A percentile compares a stretch with the other conserved stretches of the same genome.
Conservation (phyloP, 495 filamentous ascomycete species). For the Penicillium macrosclerotiorum region DNA sequence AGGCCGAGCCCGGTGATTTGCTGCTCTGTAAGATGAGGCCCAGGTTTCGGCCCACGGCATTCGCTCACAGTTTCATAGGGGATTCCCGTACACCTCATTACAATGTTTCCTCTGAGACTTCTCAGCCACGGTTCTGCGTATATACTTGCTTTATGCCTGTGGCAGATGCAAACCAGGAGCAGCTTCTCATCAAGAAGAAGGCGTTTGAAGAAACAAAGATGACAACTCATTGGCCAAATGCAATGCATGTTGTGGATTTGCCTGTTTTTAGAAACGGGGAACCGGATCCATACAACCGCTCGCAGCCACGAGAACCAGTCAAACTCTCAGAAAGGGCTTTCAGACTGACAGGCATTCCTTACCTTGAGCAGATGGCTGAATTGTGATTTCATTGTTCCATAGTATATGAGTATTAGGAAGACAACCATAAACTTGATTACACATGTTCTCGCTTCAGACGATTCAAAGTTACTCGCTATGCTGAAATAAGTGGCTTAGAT, state of each 20-base stretch:
- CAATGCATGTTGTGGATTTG: conserved; percentile 15
- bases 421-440: too few species aligned
- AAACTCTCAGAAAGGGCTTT: conserved; percentile 23
- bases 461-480: conserved; percentile 6
- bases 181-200: conserved; percentile 23
- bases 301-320: conserved; percentile 10
- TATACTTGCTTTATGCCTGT: conserved; percentile 33
- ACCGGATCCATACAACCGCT: conserved; percentile 17
- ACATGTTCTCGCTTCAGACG: too few species aligned
- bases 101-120: conserved; percentile 20
- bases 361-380: conserved; percentile 16
- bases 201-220: conserved; percentile 24
- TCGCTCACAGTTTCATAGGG: conserved; percentile 7
- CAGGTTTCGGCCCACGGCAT: too few species aligned
- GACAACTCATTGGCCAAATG: conserved; percentile 21
- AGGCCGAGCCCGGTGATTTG: conserved; percentile 36
- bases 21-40: conserved; percentile 21
- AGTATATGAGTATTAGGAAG: too few species aligned
- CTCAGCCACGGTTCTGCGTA: conserved; percentile 18
- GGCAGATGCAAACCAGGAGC: conserved; percentile 22
- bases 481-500: conserved; percentile 14
- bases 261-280: conserved; percentile 18
- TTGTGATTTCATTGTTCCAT: too few species aligned
- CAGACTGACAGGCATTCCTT: conserved; percentile 30
- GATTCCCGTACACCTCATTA: conserved; percentile 34